Conservation (phyloP, 352 stramenopile genomes). For the Phytophthora ohioensis region DNA sequence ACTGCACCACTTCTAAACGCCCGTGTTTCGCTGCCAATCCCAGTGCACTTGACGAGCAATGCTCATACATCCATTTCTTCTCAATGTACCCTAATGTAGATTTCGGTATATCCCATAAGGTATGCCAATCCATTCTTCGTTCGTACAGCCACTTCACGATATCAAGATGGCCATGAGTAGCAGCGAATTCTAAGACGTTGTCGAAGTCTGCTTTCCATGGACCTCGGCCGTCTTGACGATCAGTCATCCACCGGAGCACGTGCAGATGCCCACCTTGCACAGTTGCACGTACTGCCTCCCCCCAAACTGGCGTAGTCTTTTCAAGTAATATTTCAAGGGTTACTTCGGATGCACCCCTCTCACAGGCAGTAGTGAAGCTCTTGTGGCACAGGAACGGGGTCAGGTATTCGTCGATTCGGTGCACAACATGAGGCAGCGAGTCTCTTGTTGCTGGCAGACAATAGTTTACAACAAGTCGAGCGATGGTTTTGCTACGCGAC, state of each 20-base stretch:
- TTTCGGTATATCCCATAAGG: not conserved
- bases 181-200: not conserved
- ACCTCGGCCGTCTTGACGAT: not conserved
- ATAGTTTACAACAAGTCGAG: conserved; percentile 5
- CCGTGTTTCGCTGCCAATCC: not conserved
- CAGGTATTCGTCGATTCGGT: conserved; percentile 7
- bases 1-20: conserved; percentile 15
- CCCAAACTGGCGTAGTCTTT: not conserved
- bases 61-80: not conserved
- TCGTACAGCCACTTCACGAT: conserved; percentile 7
- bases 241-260: conserved; percentile 17
- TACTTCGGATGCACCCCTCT: not conserved
- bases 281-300: not conserved
- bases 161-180: conserved; percentile 17
- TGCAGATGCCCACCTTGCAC: conserved; percentile 5
- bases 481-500: not conserved
- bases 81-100: not conserved
- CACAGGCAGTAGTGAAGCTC: conserved; percentile 14
- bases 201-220: conserved; percentile 15
- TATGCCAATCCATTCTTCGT: not conserved
- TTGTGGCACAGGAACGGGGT: conserved; percentile 1
- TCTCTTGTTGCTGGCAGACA: not conserved
- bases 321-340: conserved; percentile 10
- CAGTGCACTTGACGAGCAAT: not conserved
- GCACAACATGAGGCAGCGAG: conserved; percentile 4